These are phyloP conservation scores for Lagenidium giganteum DNA, from an alignment of 352 stramenopile genomes.

Conservation along the genomic window DNA sequence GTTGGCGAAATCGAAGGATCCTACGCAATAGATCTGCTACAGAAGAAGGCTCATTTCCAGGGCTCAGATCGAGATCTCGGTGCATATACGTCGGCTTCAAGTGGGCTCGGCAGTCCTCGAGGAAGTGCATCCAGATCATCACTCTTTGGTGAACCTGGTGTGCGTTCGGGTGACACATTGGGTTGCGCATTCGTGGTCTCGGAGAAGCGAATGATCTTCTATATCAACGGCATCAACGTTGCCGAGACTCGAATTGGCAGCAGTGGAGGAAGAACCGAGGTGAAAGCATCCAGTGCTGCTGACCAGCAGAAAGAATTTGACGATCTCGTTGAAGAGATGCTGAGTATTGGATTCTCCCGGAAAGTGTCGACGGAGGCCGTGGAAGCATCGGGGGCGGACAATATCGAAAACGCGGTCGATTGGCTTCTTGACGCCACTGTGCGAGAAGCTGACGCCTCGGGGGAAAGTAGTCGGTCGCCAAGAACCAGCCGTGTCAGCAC, in stretches of 20 bases:
- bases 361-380: slow-evolving; percentile 31
- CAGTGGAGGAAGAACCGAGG: not conserved
- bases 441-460: too few species aligned
- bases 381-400: slow-evolving; percentile 18
- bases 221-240: slow-evolving; percentile 48
- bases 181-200: slow-evolving; percentile 33
- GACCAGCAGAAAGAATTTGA: slow-evolving; percentile 28
- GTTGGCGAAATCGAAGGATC: slow-evolving; percentile 32
- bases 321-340: slow-evolving; percentile 39
- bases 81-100: slow-evolving; percentile 16
- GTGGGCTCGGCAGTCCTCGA: slow-evolving; percentile 29
- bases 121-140: slow-evolving; percentile 16
- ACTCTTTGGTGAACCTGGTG: slow-evolving; percentile 37
- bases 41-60: slow-evolving; percentile 25
- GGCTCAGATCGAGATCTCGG: slow-evolving; percentile 9
- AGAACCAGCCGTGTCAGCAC: too few species aligned
- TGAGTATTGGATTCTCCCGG: slow-evolving; percentile 41
- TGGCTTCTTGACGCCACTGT: slow-evolving; percentile 29
- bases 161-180: slow-evolving; percentile 44
- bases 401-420: slow-evolving; percentile 23
- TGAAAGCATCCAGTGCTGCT: not conserved
- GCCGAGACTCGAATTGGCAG: slow-evolving; percentile 6
- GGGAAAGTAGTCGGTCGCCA: too few species aligned
- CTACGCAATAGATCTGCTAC: slow-evolving; percentile 43
- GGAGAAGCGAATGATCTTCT: slow-evolving; percentile 40